Conservation (phyloP, 2,329 filamentous ascomycete species). For the Aspergillus carbonarius region DNA sequence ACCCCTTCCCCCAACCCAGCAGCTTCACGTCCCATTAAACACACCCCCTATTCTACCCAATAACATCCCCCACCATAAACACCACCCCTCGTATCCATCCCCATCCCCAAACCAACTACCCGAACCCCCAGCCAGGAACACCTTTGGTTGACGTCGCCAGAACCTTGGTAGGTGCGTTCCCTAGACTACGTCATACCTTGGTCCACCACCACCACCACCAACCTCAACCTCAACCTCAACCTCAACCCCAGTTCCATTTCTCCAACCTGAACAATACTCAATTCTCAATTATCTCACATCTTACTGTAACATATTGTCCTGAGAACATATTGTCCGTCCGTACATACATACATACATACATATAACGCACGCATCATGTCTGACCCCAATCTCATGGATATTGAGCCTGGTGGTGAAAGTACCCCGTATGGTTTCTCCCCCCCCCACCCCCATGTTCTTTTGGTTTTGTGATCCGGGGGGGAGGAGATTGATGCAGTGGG, state of each 20-base stretch:
- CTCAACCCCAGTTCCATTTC: not conserved
- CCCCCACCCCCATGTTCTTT: not conserved
- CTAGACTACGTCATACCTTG: not conserved
- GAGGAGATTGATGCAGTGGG: not conserved
- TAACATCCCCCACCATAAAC: not conserved
- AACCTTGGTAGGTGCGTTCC: not conserved
- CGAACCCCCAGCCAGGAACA: not conserved
- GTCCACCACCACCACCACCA: not conserved
- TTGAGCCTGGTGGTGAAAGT: constrained; percentile 59
- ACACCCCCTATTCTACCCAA: no score
- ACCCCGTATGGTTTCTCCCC: constrained; percentile 48
- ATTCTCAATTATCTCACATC: not conserved
- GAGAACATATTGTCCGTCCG: not conserved
- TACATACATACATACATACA: not conserved
- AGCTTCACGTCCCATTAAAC: not conserved
- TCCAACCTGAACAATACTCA: not conserved
- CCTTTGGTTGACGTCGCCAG: not conserved
- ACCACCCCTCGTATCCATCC: not conserved
- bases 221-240: no score
- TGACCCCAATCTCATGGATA: constrained; percentile 56
- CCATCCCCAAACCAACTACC: not conserved
- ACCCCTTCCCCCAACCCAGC: not conserved
- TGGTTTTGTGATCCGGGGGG: not conserved
- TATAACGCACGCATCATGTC: constrained; percentile 42
- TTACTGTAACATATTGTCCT: not conserved